Evolutionary conservation across 176 grass and related monocot species (phyloP).

Genomic region (Zizania latifolia): DNA sequence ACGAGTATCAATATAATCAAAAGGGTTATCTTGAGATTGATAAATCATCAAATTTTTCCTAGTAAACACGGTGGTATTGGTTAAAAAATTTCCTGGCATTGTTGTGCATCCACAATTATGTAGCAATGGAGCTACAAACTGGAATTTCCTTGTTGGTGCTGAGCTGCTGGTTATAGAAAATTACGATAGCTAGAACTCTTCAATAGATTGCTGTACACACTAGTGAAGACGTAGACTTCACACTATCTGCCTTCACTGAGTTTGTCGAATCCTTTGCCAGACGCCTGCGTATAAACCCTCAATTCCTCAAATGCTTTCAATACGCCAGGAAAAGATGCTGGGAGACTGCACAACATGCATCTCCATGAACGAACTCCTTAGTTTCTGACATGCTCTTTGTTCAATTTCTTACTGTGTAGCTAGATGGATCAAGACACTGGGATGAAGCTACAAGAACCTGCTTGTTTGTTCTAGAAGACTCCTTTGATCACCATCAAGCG

Average conservation of each 20-base stretch:
- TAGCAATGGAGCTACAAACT: neutral
- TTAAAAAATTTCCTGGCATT: no score
- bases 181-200: neutral
- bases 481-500: conserved; percentile 36
- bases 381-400: conserved; percentile 43
- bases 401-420: conserved; percentile 70
- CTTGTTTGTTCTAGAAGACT: conserved; percentile 40
- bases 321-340: neutral
- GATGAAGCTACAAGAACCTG: conserved; percentile 42
- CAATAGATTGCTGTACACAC: neutral
- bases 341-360: no score
- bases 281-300: conserved; percentile 6
- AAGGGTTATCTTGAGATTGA: no score
- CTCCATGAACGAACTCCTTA: conserved; percentile 23
- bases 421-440: conserved; percentile 52
- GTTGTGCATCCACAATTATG: neutral
- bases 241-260: neutral
- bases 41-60: no score
- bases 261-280: neutral
- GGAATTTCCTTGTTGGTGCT: neutral
- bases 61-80: neutral
- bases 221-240: neutral
- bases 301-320: neutral
- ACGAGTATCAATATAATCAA: no score
- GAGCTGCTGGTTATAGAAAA: neutral